Conservation (phyloP, 257 asterid genomes). For the Solanum chiquidenum region DNA sequence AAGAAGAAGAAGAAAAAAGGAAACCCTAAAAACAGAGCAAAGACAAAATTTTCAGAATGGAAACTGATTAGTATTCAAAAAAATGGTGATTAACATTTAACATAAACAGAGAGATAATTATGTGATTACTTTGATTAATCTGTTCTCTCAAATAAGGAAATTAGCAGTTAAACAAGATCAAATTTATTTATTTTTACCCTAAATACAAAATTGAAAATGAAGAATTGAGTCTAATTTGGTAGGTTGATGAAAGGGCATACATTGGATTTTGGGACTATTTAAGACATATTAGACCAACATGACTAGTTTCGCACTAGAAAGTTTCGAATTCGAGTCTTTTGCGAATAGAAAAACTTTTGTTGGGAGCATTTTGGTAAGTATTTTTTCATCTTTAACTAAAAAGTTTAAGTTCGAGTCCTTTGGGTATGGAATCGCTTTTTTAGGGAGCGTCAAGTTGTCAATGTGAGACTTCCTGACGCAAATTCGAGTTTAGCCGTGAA, state of each 20-base stretch:
- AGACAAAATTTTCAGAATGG: background rate
- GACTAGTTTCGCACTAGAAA: background rate
- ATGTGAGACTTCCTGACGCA: fast-evolving
- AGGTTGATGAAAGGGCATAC: background rate
- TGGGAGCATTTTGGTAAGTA: too few species aligned
- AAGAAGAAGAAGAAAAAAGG: too few species aligned
- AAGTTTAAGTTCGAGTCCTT: background rate
- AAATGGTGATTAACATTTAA: background rate
- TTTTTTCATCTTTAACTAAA: too few species aligned
- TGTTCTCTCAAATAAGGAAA: background rate
- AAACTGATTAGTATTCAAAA: background rate
- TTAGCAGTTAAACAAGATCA: background rate
- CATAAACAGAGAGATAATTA: background rate
- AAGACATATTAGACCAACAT: background rate
- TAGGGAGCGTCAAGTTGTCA: background rate
- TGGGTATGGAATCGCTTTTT: background rate
- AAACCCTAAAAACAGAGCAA: background rate
- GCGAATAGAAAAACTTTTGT: too few species aligned
- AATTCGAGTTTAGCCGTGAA: too few species aligned
- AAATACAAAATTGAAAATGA: background rate
- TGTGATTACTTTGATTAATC: background rate
- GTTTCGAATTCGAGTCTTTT: background rate
- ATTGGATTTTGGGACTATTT: background rate
- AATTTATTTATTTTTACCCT: background rate
- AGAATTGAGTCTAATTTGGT: background rate